Evolutionary conservation across 495 filamentous ascomycete genomes (phyloP), one percentile per base, ranked within the genome.

Genomic region (Hypoxylon lenormandii): DNA sequence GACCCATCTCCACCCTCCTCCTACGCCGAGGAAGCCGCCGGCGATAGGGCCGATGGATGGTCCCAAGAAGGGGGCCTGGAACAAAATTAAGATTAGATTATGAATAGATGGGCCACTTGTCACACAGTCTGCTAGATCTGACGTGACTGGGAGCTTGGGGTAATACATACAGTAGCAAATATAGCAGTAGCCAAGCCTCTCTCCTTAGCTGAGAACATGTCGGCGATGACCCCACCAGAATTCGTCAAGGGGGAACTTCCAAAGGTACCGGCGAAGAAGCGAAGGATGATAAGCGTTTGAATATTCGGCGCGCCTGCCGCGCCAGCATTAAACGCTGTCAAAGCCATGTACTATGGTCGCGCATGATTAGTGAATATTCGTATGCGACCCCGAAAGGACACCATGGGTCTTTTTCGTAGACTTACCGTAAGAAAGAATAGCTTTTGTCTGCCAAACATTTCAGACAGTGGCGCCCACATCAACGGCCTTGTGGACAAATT

Each of bases 241-340:
- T 92, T 93, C 22, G 89, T 91, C 56, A 93, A 70, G 26, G 89
- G 86, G 0, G 89, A 90, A 1, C 88, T 88, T 26, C 92, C 92
- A 74, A 92, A 91, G n/a, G 90, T 82, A 52, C 92, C 90, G 22
- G 88, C 90, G 54, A 93, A 88, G 82, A 93, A 92, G 19, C 92
- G 89, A 23, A 93, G 83, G 64, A 93, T 85, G 51, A 93, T 79
- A 1, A 95, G 79, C 1, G 88, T 86, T 66, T 84, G 76, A 47
- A 88, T 84, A 66, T 91, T 92, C 61, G 87, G 79, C 0, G 88
- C 75, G 12, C 86, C 84, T 2, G 88, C 85, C 43, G 83, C 84
- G 19, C 84, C 91, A 61, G 85, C 88, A 68, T 86, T 91, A 81
- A 94, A 93, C 0, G 86, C 85, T 16, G 90, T 87, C 26, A 92